Percentiles rank a stretch among this genome's conserved stretches.
Conservation (phyloP, 2,329 filamentous ascomycete genomes). For the Nemania sp. region DNA sequence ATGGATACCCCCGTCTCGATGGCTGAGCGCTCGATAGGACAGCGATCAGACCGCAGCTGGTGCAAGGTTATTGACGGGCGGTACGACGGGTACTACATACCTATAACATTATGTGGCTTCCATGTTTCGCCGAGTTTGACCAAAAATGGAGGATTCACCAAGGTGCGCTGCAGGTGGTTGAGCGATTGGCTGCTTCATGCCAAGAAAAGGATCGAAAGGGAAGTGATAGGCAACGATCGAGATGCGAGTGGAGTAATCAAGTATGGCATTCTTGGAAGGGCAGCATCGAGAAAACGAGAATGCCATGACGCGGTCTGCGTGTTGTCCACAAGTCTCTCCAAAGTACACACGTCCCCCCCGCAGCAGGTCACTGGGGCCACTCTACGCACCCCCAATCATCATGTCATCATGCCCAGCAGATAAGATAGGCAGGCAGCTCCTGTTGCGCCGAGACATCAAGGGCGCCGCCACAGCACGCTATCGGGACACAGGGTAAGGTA, state of each 20-base stretch:
- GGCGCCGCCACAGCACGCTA: too few relatives aligned
- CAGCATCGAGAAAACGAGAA: slow-evolving; percentile 35
- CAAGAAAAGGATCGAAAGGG: slow-evolving; percentile 21
- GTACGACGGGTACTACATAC: neutral
- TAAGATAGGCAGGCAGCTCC: neutral
- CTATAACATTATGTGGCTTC: slow-evolving; percentile 6
- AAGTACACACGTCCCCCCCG: slow-evolving; percentile 34
- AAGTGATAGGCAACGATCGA: slow-evolving; percentile 37
- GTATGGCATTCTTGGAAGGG: slow-evolving; percentile 39
- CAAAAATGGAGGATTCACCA: slow-evolving; percentile 13
- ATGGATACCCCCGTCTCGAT: neutral
- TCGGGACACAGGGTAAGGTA: too few relatives aligned
- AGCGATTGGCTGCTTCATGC: slow-evolving; percentile 20
- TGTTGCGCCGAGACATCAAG: slow-evolving; percentile 11
- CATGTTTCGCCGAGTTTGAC: slow-evolving; percentile 19
- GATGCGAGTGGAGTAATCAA: slow-evolving; percentile 31
- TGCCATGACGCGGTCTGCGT: slow-evolving; percentile 34
- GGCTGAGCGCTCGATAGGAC: slow-evolving; percentile 1
- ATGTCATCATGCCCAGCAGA: neutral
- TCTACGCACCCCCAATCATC: neutral
- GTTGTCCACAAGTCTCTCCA: slow-evolving; percentile 30
- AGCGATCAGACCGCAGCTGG: slow-evolving; percentile 10
- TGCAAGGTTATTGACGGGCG: slow-evolving; percentile 1
- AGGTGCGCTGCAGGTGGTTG: slow-evolving; percentile 26
- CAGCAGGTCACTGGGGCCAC: slow-evolving; percentile 9